A percentile compares a stretch with the other conserved stretches of the same genome.
Conservation (phyloP, 768 basidiomycete genomes). For the Tephrocybe sp. region DNA sequence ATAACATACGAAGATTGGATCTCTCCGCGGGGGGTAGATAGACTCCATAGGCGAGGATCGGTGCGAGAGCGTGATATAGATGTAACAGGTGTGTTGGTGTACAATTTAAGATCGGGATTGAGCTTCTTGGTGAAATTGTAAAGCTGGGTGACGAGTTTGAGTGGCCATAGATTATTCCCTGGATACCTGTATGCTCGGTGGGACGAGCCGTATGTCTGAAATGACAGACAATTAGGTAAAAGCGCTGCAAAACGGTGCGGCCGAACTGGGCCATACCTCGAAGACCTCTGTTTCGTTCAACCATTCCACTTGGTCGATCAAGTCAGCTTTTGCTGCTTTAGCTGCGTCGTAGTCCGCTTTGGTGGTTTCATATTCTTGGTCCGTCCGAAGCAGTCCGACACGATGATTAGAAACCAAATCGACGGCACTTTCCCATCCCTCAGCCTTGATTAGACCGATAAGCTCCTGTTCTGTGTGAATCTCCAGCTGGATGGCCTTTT, state of each 20-base stretch:
- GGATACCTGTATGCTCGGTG: conserved; percentile 51
- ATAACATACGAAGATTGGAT: conserved; percentile 63
- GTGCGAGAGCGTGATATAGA: conserved; percentile 26
- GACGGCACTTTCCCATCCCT: conserved; percentile 44
- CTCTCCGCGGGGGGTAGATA: conserved; percentile 63
- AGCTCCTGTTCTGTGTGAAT: conserved; percentile 49
- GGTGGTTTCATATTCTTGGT: conserved; percentile 37
- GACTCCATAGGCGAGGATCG: conserved; percentile 42
- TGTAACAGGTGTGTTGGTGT: conserved; percentile 75
- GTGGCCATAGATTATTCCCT: conserved; percentile 72
- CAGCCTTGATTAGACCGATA: conserved; percentile 42
- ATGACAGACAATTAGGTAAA: neutral
- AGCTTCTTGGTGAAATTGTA: conserved; percentile 40
- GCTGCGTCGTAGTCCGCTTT: conserved; percentile 53
- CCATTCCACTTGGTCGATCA: conserved; percentile 41
- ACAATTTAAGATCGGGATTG: conserved; percentile 45
- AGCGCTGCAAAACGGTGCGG: neutral
- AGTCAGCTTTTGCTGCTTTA: conserved; percentile 44
- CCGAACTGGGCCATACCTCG: conserved; percentile 32
- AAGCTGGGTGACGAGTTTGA: conserved; percentile 71
- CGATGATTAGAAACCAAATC: conserved; percentile 64
- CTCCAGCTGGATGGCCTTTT: conserved; percentile 42
- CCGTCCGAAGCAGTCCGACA: conserved; percentile 46
- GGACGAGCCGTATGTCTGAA: conserved; percentile 41
- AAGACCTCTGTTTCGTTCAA: conserved; percentile 45